A percentile compares a stretch with the other conserved stretches of the same genome.
Conservation (phyloP, 192 early-diverging fungal genomes). For the Umbelopsis vinacea region DNA sequence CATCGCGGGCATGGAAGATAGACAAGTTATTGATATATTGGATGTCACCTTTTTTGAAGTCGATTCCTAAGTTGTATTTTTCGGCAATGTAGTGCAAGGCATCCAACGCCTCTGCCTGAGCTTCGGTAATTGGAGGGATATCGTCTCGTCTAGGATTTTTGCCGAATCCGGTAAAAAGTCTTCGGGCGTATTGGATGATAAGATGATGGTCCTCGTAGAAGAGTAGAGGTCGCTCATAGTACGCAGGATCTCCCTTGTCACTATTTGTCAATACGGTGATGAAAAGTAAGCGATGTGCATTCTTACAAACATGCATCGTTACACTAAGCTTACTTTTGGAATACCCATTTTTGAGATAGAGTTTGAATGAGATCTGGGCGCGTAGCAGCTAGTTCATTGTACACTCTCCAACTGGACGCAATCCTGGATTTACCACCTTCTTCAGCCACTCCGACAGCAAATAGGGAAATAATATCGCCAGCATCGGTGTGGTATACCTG, state of each 20-base stretch:
- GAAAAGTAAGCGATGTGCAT: neutral
- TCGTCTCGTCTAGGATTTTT: conserved; percentile 33
- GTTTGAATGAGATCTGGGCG: conserved; percentile 37
- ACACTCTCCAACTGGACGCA: conserved; percentile 36
- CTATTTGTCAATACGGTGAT: neutral
- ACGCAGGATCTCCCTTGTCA: conserved; percentile 15
- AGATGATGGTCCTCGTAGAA: conserved; percentile 28
- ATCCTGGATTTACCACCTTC: conserved; percentile 32
- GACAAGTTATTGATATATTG: conserved; percentile 37
- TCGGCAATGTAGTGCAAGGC: conserved; percentile 32
- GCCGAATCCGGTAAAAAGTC: conserved; percentile 36
- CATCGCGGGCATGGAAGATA: conserved; percentile 36
- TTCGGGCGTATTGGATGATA: conserved; percentile 36
- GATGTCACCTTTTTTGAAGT: conserved; percentile 36
- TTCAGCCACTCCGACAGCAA: conserved; percentile 34
- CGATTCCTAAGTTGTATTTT: conserved; percentile 28
- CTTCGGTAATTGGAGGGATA: conserved; percentile 32
- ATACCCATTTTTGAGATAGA: conserved; percentile 24
- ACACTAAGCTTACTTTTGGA: conserved; percentile 28
- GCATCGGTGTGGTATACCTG: conserved; percentile 38
- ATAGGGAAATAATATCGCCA: conserved; percentile 35
- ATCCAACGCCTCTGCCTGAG: conserved; percentile 33
- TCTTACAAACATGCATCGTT: neutral
- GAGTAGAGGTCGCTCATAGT: conserved; percentile 25
- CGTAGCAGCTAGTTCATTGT: conserved; percentile 30